Base-by-base conservation (phyloP, 2,329 filamentous ascomycete species). In the Byssothecium circinans region DNA sequence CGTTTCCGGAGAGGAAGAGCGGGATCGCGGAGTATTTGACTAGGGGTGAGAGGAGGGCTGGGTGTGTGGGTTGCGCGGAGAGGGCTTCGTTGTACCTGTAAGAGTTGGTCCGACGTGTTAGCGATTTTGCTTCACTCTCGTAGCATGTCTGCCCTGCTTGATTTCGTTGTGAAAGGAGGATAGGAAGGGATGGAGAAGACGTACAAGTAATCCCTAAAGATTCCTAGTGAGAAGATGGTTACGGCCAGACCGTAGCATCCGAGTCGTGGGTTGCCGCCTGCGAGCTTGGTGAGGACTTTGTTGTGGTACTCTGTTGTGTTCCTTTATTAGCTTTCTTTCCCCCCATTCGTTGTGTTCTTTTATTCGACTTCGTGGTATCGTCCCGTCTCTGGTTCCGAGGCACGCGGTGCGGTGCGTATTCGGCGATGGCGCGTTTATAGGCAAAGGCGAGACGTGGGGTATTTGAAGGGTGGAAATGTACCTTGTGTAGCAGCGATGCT, bases 181-280 rank as follows among this genome's bases (percentile, higher is more conserved):
- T 37, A 2, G 10, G 12, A 10, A 14, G 12, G 22, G 45, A 29
- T 20, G 42, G 20, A 15, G 14, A n/a, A 19, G 44, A 63, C 67
- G 50, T 68, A 75, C 72, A 80, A 66, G 56, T 67, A 64, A 60
- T 99, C 94, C 65, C 94, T 88, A 68, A 96, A 72, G 60, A 99
- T 85, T 54, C 94, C 94, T 41, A 99, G 81, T 23, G 83, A 85
- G 82, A 99, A 99, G 74, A 99, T 99, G 61, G 86, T 85, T 48
- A 84, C 78, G 49, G 91, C 94, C 49, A 99, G 87, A 56, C 81
- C 85, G 72, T 99, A 99, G 82, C 92, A 97, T 58, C 88, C 94
- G 54, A 82, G 75, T 58, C 86, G 85, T 19, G 87, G 80, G 63
- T 86, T 87, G 57, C 91, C 89, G 54, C 85, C 83, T 62, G 95